Evolutionary conservation across 2,329 filamentous ascomycete genomes (phyloP).

Genomic region (Colletotrichum brevisporum): DNA sequence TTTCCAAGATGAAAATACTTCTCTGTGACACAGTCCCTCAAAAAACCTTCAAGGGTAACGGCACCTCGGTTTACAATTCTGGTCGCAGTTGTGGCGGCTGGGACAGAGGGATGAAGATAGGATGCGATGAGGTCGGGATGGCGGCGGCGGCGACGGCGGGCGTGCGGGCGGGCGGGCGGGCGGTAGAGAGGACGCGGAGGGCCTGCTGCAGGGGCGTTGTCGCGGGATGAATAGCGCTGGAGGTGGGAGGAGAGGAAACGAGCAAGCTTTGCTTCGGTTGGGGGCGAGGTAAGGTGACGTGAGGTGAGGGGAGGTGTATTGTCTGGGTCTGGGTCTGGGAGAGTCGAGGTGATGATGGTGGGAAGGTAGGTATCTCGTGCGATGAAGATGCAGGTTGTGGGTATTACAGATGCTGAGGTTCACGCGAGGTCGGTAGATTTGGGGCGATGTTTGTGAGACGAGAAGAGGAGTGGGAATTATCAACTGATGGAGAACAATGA

Average conservation of each 20-base stretch:
- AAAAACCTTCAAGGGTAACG: constrained; percentile 34
- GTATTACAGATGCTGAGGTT: constrained; percentile 32
- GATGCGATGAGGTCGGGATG: constrained; percentile 38
- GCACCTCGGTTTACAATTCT: constrained; percentile 35
- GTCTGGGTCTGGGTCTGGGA: no score
- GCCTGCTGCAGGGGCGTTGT: constrained; percentile 36
- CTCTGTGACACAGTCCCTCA: constrained; percentile 31
- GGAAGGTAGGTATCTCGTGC: constrained; percentile 29
- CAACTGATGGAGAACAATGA: constrained; percentile 40
- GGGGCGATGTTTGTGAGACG: constrained; percentile 31
- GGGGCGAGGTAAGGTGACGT: constrained; percentile 8
- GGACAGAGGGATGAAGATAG: constrained; percentile 27
- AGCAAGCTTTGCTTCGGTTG: constrained; percentile 28
- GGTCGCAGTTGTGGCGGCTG: constrained; percentile 41
- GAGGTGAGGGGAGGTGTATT: no score
- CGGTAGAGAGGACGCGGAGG: constrained; percentile 28
- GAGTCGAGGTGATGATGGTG: constrained; percentile 1
- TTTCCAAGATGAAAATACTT: constrained; percentile 27
- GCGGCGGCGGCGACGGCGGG: constrained; percentile 24
- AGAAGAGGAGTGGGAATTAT: constrained; percentile 37
- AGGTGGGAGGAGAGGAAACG: constrained; percentile 25
- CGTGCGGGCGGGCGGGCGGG: constrained; percentile 21
- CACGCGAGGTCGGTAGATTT: constrained; percentile 16
- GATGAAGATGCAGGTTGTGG: constrained; percentile 18
- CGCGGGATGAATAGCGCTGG: constrained; percentile 13